Conservation (phyloP, 2,329 filamentous ascomycete genomes). For the Pseudocercospora vitis region DNA sequence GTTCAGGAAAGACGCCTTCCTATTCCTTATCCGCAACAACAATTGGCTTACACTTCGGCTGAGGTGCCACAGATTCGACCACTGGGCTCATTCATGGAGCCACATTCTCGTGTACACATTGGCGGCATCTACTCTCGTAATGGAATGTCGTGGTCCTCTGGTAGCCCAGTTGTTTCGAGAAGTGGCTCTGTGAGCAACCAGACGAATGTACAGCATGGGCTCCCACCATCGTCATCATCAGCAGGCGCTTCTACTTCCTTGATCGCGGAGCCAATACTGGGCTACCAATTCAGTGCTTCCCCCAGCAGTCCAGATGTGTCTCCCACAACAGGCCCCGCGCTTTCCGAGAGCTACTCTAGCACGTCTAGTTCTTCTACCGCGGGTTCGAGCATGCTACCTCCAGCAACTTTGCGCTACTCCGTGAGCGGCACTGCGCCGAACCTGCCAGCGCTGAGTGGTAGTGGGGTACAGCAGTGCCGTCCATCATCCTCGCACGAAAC, state of each 20-base stretch:
- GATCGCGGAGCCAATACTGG: constrained; percentile 27
- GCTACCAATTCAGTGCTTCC: constrained; percentile 33
- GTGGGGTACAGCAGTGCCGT: constrained; percentile 17
- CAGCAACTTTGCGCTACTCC: constrained; percentile 22
- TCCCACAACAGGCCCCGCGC: constrained; percentile 23
- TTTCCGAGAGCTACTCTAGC: constrained; percentile 27
- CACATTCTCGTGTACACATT: constrained; percentile 28
- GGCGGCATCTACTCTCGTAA: constrained; percentile 34
- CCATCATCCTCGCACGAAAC: constrained; percentile 22
- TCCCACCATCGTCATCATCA: constrained; percentile 14
- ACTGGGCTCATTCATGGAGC: constrained; percentile 28
- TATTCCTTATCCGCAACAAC: constrained; percentile 30
- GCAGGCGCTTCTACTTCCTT: constrained; percentile 11
- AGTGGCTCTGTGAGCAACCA: constrained; percentile 17
- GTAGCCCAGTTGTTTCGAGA: constrained; percentile 19
- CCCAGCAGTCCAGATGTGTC: constrained; percentile 30
- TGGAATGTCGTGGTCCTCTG: constrained; percentile 34
- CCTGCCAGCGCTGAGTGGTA: constrained; percentile 17
- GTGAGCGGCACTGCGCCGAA: constrained; percentile 9
- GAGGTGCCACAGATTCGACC: constrained; percentile 31
- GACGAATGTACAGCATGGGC: constrained; percentile 7
- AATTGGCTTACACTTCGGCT: constrained; percentile 17
- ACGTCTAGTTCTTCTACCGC: constrained; percentile 22
- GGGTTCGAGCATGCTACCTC: constrained; percentile 27
- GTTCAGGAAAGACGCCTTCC: constrained; percentile 37